Evolutionary conservation across 176 grass and related monocot genomes (phyloP), one percentile per base, ranked within the genome.

Genomic region (Elaeis guineensis): DNA sequence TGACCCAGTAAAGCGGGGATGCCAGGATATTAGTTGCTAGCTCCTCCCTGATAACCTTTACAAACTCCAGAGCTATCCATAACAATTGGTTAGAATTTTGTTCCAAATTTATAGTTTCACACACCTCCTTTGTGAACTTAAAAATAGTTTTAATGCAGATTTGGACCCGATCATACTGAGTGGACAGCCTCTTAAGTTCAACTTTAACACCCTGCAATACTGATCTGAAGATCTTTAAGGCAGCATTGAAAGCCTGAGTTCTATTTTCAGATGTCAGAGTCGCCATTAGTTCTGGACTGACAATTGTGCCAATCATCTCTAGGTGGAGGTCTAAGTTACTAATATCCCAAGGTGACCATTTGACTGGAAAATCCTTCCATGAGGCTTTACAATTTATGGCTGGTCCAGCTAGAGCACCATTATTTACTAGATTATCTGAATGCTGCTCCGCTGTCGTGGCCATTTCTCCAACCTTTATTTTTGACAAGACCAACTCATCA

Each of bases 261-360:
- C 35, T 30, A 49, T 44, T 70, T 63, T 87, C 79, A 72, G 14
- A 59, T 72, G 58, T 63, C 78, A 71, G 75, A 54, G 62, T 64
- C 59, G 74, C 64, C 39, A 73, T 72, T 57, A 81, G 51, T 32
- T 72, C 76, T 64, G 72, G 80, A 74, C 68, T 86, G 50, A 84
- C 48, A 54, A 90, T 76, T 61, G 50, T 73, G 49, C 63, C 71
- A 77, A 87, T 70, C 64, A 86, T 87, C 53, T 84, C 61, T 55
- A 95, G 74, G 8, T 79, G 82, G 66, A 86, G 79, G 62, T 80
- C 50, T 30, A 90, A 62, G 57, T 63, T 23, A 58, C 21, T 75
- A 71, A 77, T 30, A 52, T 84, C 66, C 90, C 90, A 95, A 54
- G 79, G 75, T 79, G 77, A 80, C 86, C 90, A 95, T 76, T 84